Conservation (phyloP, 2,329 filamentous ascomycete species). For the Aspergillus phoenicis region DNA sequence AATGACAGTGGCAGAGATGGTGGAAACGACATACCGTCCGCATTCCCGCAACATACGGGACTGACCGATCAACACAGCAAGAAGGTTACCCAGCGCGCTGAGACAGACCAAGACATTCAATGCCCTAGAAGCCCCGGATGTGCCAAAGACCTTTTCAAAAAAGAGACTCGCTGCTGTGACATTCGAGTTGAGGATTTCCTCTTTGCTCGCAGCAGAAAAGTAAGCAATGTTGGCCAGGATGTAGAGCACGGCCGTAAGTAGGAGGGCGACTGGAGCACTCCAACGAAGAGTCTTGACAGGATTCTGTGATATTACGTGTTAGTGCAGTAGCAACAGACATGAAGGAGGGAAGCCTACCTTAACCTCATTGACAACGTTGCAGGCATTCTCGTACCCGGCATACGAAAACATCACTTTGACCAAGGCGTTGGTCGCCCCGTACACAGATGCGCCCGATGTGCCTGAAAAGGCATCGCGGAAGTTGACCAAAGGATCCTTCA, state of each 20-base stretch:
- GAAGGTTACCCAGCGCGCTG: conserved; percentile 61
- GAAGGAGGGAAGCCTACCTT: conserved; percentile 36
- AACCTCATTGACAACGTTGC: conserved; percentile 65
- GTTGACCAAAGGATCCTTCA: conserved; percentile 56
- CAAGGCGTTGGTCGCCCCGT: conserved; percentile 58
- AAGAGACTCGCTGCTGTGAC: conserved; percentile 61
- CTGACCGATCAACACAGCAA: conserved; percentile 58
- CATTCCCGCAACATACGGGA: conserved; percentile 64
- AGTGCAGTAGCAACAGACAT: background rate
- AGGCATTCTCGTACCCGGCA: conserved; percentile 60
- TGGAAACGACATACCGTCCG: conserved; percentile 46
- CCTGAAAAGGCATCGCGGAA: conserved; percentile 60
- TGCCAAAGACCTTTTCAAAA: conserved; percentile 62
- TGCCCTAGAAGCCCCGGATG: conserved; percentile 51
- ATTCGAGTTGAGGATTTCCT: conserved; percentile 56
- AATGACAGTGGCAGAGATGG: background rate
- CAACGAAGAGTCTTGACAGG: conserved; percentile 59
- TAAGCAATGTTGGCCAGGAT: conserved; percentile 64
- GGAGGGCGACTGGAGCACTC: conserved; percentile 54
- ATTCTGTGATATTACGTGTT: conserved; percentile 42
- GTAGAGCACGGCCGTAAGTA: conserved; percentile 58
- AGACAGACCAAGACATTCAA: conserved; percentile 61
- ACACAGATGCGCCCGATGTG: conserved; percentile 45
- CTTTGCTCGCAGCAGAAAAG: conserved; percentile 59
- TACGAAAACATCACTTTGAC: conserved; percentile 64